phyloP scores from a whole-genome alignment of 768 basidiomycete species.

The Suillus hirtellus region DNA sequence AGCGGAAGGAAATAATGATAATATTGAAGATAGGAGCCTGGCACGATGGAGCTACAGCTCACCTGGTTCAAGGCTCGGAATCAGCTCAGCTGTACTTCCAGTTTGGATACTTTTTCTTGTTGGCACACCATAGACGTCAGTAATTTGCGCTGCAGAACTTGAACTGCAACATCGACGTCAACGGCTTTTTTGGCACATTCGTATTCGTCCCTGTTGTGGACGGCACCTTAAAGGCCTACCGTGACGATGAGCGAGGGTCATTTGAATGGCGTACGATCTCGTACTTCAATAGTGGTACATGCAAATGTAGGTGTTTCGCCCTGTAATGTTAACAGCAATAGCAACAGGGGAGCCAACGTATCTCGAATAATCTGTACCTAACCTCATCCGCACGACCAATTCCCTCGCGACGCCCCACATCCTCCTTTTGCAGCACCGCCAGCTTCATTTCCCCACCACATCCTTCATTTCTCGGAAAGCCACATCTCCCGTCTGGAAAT shows the following conservation, averaged over 20 bases:
- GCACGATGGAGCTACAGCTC: no score
- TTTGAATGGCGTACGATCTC: neutral
- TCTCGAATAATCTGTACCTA: slow-evolving; percentile 67
- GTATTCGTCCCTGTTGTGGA: slow-evolving; percentile 1
- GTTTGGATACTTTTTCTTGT: neutral
- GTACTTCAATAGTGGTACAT: neutral
- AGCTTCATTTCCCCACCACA: slow-evolving; percentile 31
- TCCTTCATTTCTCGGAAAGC: slow-evolving; percentile 5
- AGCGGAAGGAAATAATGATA: no score
- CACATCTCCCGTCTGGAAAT: slow-evolving; percentile 37
- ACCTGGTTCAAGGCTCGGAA: no score
- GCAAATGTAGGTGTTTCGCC: neutral
- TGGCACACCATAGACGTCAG: neutral
- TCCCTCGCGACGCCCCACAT: slow-evolving; percentile 49
- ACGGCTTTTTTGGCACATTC: neutral
- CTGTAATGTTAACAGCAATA: neutral
- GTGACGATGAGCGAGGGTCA: neutral
- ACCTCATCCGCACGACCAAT: slow-evolving; percentile 70
- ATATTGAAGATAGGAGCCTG: no score
- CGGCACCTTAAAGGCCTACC: neutral
- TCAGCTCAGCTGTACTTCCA: neutral
- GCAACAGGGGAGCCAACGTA: slow-evolving; percentile 55
- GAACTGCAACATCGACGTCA: neutral
- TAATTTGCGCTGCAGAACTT: neutral
- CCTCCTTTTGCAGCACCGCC: slow-evolving; percentile 48